Conservation (phyloP, 768 basidiomycete genomes). For the Imleria badia region DNA sequence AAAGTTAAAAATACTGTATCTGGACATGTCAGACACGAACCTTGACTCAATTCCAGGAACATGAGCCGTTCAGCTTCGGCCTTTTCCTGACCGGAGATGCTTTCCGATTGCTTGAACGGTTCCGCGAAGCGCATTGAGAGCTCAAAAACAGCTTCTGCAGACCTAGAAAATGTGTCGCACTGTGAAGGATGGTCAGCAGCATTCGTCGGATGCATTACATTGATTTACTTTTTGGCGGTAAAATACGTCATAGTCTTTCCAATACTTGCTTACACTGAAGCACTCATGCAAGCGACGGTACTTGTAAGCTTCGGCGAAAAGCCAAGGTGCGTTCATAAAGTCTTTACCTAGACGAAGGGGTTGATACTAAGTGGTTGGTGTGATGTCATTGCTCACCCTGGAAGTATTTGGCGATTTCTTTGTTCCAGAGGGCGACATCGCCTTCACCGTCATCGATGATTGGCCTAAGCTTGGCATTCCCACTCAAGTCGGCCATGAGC, state of each 20-base stretch:
- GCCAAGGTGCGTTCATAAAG: conserved; percentile 96
- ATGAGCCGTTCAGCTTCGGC: conserved; percentile 74
- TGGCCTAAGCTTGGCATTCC: conserved; percentile 79
- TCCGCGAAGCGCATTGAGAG: conserved; percentile 89
- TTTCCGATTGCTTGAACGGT: conserved; percentile 65
- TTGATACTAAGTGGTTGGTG: not conserved
- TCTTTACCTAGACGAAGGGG: conserved; percentile 57
- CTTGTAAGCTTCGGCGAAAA: conserved; percentile 95
- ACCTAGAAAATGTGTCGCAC: conserved; percentile 96
- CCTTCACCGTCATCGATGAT: conserved; percentile 90
- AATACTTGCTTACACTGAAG: conserved; percentile 88
- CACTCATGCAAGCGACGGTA: conserved; percentile 90
- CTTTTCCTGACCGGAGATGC: conserved; percentile 51
- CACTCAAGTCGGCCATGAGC: conserved; percentile 84
- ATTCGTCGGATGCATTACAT: not conserved
- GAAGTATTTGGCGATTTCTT: conserved; percentile 93
- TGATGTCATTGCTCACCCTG: conserved; percentile 52
- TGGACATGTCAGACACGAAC: conserved; percentile 37
- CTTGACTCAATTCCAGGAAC: conserved; percentile 93
- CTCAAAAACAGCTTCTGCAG: conserved; percentile 89
- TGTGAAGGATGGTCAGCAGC: conserved; percentile 27
- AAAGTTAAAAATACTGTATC: not conserved
- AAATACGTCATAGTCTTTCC: conserved; percentile 92
- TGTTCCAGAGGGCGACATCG: conserved; percentile 95
- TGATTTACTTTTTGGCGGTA: conserved; percentile 81